phyloP scores from a whole-genome alignment of 176 grass and related monocot genomes.

The Canna indica region DNA sequence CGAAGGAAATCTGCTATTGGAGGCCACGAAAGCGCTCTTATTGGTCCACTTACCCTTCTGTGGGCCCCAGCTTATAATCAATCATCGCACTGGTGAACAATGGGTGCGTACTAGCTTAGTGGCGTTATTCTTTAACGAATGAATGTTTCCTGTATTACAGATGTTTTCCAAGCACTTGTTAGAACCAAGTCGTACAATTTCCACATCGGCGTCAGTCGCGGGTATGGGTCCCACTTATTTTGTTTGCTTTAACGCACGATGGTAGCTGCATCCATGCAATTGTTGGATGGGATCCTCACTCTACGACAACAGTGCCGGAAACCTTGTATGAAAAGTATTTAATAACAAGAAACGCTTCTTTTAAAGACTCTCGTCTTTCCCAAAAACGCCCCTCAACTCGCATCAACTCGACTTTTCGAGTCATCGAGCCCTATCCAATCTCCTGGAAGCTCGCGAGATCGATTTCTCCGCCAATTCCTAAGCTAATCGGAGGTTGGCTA shows the following conservation, averaged over 20 bases:
- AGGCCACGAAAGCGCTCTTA: too few relatives aligned
- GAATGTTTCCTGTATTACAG: too few relatives aligned
- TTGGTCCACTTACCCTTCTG: too few relatives aligned
- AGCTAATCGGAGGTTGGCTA: not conserved
- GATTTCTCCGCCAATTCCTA: not conserved
- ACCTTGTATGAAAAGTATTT: not conserved
- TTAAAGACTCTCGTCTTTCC: not conserved
- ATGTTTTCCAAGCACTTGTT: too few relatives aligned
- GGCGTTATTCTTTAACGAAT: too few relatives aligned
- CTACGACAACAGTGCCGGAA: not conserved
- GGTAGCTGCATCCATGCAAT: not conserved
- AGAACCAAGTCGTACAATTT: too few relatives aligned
- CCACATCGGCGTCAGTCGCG: too few relatives aligned
- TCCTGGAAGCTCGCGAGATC: not conserved
- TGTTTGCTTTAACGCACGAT: not conserved
- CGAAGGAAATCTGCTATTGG: too few relatives aligned
- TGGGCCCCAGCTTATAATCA: too few relatives aligned
- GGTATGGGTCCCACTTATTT: not conserved
- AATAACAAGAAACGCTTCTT: not conserved
- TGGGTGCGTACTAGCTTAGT: too few relatives aligned
- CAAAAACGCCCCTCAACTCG: not conserved
- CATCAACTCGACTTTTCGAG: not conserved
- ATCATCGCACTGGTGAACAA: too few relatives aligned
- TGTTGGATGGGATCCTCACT: not conserved
- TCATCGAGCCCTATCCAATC: not conserved